These are phyloP conservation scores for Lactarius pseudohatsudake DNA, from an alignment of 768 basidiomycete species.

Conservation along the genomic window DNA sequence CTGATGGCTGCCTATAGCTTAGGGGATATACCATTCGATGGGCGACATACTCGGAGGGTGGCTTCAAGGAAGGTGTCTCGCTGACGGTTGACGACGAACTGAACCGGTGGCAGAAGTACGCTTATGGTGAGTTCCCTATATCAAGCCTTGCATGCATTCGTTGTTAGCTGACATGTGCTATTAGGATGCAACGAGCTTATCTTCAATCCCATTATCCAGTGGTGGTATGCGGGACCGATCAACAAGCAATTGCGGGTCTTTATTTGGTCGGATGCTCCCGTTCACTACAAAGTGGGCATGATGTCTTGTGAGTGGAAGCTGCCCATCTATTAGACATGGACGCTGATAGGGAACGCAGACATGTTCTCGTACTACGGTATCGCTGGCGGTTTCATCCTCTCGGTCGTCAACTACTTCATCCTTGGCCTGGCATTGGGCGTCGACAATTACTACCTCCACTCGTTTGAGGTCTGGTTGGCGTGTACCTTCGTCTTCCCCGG, in stretches of 20 bases:
- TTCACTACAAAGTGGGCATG: constrained; percentile 84
- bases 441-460: constrained; percentile 70
- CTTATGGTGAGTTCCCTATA: constrained; percentile 53
- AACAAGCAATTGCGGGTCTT: constrained; percentile 76
- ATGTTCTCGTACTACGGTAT: constrained; percentile 61
- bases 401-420: constrained; percentile 68
- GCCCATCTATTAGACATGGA: too few species aligned
- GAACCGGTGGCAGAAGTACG: constrained; percentile 90
- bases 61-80: constrained; percentile 90
- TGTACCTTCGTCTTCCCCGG: constrained; percentile 70
- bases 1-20: constrained; percentile 31
- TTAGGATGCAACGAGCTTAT: constrained; percentile 73
- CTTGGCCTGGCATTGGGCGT: constrained; percentile 60
- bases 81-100: constrained; percentile 88
- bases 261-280: constrained; percentile 72
- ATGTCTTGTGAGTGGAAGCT: constrained; percentile 54
- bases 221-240: constrained; percentile 81
- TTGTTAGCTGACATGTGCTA: constrained; percentile 1
- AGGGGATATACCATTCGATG: constrained; percentile 76
- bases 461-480: constrained; percentile 73
- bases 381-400: constrained; percentile 59
- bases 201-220: constrained; percentile 78
- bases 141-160: not conserved
- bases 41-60: constrained; percentile 83
- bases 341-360: constrained; percentile 32